A percentile compares a stretch with the other conserved stretches of the same genome.
These are phyloP conservation scores for Coemansia asiatica DNA, from an alignment of 192 early-diverging fungal species.

Conservation along the genomic window DNA sequence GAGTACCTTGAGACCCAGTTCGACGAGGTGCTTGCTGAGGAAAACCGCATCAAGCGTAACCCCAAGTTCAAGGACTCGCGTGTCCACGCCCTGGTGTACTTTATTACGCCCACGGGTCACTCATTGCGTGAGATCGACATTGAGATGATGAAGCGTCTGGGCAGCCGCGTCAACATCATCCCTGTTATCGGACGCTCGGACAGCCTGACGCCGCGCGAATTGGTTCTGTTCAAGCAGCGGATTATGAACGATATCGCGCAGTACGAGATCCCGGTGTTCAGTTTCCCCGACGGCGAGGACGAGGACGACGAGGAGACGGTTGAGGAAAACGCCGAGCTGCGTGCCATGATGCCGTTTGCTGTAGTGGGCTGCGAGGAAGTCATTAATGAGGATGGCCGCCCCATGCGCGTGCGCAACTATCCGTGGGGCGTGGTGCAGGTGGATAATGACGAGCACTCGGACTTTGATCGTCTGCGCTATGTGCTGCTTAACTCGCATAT, in stretches of 20 bases:
- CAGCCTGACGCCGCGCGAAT: conserved; percentile 83
- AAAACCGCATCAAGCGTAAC: conserved; percentile 81
- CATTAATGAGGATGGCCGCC: conserved; percentile 77
- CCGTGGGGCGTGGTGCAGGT: conserved; percentile 97
- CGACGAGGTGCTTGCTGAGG: conserved; percentile 90
- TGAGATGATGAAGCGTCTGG: conserved; percentile 89
- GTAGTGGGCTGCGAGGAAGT: conserved; percentile 94
- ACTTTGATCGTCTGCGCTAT: conserved; percentile 93
- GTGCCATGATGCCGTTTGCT: conserved; percentile 89
- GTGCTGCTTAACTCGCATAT: conserved; percentile 95
- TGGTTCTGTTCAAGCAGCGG: conserved; percentile 85
- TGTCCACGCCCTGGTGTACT: conserved; percentile 95
- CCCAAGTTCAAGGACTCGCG: conserved; percentile 93
- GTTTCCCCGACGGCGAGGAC: conserved; percentile 94
- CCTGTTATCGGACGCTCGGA: conserved; percentile 96
- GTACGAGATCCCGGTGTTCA: conserved; percentile 96
- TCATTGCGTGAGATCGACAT: conserved; percentile 94
- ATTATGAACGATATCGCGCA: conserved; percentile 97
- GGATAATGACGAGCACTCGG: conserved; percentile 95
- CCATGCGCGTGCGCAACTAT: conserved; percentile 89
- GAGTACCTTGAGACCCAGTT: conserved; percentile 92
- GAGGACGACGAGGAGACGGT: conserved; percentile 98
- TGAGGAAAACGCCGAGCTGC: conserved; percentile 96
- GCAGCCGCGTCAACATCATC: conserved; percentile 91
- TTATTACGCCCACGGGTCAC: conserved; percentile 96